Conservation (phyloP, 2,329 filamentous ascomycete species). For the Calonectria pseudoreteaudii region DNA sequence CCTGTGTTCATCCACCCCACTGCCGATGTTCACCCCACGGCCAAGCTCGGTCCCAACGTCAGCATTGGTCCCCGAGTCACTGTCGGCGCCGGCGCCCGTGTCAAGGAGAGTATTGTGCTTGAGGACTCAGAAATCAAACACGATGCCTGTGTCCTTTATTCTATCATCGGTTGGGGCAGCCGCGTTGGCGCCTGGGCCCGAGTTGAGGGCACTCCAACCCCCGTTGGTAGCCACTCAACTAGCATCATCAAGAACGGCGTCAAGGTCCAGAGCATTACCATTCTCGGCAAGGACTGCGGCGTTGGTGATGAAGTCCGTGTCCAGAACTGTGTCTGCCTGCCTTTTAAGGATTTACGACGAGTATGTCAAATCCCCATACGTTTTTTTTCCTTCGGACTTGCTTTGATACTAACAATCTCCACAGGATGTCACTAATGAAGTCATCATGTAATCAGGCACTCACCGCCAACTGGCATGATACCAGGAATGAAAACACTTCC, state of each 20-base stretch:
- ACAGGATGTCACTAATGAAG: conserved; percentile 85
- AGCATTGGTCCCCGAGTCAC: conserved; percentile 91
- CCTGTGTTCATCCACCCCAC: conserved; percentile 96
- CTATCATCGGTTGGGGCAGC: conserved; percentile 97
- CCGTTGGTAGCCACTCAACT: conserved; percentile 88
- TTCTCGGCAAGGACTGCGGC: conserved; percentile 93
- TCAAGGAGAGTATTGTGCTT: conserved; percentile 96
- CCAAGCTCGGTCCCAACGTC: conserved; percentile 96
- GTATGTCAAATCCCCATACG: conserved; percentile 62
- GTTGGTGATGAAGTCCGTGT: conserved; percentile 95
- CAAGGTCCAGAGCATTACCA: conserved; percentile 98
- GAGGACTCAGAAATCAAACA: conserved; percentile 97
- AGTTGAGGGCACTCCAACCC: conserved; percentile 93
- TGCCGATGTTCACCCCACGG: conserved; percentile 90
- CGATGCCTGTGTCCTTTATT: conserved; percentile 94
- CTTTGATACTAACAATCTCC: conserved; percentile 40
- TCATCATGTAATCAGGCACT: conserved; percentile 80
- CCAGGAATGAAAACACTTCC: not conserved
- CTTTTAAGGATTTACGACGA: conserved; percentile 97
- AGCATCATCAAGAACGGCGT: conserved; percentile 98
- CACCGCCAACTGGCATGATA: conserved; percentile 2
- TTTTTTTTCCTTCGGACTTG: not conserved
- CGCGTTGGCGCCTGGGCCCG: conserved; percentile 97
- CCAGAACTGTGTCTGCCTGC: conserved; percentile 97
- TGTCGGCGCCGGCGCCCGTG: conserved; percentile 86